phyloP scores from a whole-genome alignment of 768 basidiomycete genomes.

The Tephrocybe rancida region DNA sequence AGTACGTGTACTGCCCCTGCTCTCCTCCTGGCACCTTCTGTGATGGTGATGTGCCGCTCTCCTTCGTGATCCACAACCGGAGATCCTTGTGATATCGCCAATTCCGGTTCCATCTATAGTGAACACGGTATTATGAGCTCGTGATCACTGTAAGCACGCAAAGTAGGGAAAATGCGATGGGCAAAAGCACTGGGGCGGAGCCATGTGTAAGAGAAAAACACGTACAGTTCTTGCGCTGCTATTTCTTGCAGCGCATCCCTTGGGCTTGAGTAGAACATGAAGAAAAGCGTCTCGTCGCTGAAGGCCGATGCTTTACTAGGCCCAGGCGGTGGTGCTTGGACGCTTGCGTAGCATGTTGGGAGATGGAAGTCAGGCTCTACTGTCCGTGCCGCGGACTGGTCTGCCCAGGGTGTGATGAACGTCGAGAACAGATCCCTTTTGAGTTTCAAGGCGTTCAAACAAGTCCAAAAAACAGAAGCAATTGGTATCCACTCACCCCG shows the following conservation, averaged over 20 bases:
- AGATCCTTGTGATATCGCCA: constrained; percentile 97
- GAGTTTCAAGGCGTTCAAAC: neutral
- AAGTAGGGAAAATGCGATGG: neutral
- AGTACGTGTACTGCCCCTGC: constrained; percentile 88
- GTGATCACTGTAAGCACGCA: neutral
- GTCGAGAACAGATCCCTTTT: constrained; percentile 83
- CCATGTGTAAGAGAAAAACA: constrained; percentile 23
- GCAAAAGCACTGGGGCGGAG: neutral
- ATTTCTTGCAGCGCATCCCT: constrained; percentile 92
- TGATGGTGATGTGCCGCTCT: constrained; percentile 75
- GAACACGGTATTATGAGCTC: constrained; percentile 8
- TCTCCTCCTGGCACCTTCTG: constrained; percentile 82
- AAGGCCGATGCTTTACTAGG: constrained; percentile 81
- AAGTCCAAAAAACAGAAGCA: neutral
- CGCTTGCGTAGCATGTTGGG: constrained; percentile 86
- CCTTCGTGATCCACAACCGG: constrained; percentile 84
- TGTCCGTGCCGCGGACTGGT: constrained; percentile 80
- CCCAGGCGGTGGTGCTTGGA: constrained; percentile 84
- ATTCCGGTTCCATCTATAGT: constrained; percentile 81
- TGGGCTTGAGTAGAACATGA: constrained; percentile 96
- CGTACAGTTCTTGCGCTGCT: constrained; percentile 93
- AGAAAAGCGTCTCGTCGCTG: constrained; percentile 95
- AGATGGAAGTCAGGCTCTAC: constrained; percentile 93
- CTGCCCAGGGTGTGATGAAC: constrained; percentile 97
- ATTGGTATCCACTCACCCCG: constrained; percentile 60